A percentile compares a stretch with the other conserved stretches of the same genome.
These are phyloP conservation scores for Starmera caribaea DNA, from an alignment of 805 yeast genomes.

Conservation along the genomic window DNA sequence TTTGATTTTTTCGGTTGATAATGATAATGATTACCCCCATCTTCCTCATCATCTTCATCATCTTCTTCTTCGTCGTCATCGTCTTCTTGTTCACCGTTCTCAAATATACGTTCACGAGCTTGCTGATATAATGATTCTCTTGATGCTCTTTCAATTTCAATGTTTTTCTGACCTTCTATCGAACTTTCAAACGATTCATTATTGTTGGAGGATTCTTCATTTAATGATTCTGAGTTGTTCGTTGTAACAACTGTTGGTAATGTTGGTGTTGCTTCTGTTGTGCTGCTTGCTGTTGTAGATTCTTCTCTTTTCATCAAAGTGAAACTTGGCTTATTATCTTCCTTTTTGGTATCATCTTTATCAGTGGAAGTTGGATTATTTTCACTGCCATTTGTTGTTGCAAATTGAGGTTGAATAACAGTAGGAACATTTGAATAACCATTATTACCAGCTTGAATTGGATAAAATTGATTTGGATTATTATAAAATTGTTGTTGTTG, in stretches of 20 bases:
- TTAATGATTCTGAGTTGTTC: not conserved
- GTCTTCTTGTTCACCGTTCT: conserved; percentile 19
- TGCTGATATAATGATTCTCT: conserved; percentile 34
- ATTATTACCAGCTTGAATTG: too few relatives aligned
- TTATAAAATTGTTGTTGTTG: too few relatives aligned
- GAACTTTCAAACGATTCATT: too few relatives aligned
- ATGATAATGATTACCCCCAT: conserved; percentile 2
- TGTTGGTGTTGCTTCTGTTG: not conserved
- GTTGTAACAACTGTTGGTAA: not conserved
- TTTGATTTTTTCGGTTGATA: conserved; percentile 1
- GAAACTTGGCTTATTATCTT: too few relatives aligned
- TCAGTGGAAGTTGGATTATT: too few relatives aligned
- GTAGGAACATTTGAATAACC: too few relatives aligned
- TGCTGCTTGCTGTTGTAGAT: not conserved
- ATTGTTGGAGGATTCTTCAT: too few relatives aligned
- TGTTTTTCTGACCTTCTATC: conserved; percentile 4
- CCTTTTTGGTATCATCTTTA: too few relatives aligned
- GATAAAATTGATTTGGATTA: too few relatives aligned
- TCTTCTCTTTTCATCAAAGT: too few relatives aligned
- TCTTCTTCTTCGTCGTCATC: conserved; percentile 18
- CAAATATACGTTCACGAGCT: conserved; percentile 29
- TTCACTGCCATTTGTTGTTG: too few relatives aligned
- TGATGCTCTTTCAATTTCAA: conserved; percentile 27
- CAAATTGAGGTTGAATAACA: too few relatives aligned
- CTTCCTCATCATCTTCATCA: conserved; percentile 10